Evolutionary conservation across 495 filamentous ascomycete species (phyloP).

Genomic region (Podospora australis): DNA sequence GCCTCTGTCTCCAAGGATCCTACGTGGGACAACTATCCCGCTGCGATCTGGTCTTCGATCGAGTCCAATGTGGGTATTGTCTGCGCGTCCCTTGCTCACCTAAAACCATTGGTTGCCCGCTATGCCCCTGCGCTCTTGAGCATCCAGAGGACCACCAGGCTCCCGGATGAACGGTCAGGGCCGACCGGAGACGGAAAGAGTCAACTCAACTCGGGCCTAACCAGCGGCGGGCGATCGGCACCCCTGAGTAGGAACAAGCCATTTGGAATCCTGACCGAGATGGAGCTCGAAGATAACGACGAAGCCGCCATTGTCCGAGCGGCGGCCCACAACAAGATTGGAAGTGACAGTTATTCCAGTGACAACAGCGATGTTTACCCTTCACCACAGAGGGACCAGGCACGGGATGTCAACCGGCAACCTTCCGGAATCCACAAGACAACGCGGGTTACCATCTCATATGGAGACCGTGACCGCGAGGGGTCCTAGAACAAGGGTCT

Average conservation of each 20-base stretch:
- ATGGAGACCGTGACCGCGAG: background rate
- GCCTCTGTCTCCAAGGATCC: slow-evolving; percentile 6
- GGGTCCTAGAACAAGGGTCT: too few relatives aligned
- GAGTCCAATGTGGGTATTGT: slow-evolving; percentile 10
- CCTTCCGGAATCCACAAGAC: background rate
- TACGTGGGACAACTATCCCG: slow-evolving; percentile 7
- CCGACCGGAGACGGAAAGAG: background rate
- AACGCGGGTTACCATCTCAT: background rate
- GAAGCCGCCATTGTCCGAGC: background rate
- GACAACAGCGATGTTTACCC: background rate
- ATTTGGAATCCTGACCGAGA: background rate
- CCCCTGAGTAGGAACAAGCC: background rate
- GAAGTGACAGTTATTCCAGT: background rate
- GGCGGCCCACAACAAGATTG: background rate
- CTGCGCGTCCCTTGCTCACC: slow-evolving; percentile 7
- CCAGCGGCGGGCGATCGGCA: background rate
- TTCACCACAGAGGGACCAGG: background rate
- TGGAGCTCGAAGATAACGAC: background rate
- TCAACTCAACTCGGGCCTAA: background rate
- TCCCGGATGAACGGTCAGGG: background rate
- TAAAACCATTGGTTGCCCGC: background rate
- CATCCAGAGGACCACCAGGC: background rate
- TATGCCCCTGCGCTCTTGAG: background rate
- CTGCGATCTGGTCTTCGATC: slow-evolving; percentile 5
- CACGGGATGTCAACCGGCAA: background rate